These are phyloP conservation scores for Mariannaea sp. DNA, from an alignment of 2,329 filamentous ascomycete genomes.

Conservation along the genomic window DNA sequence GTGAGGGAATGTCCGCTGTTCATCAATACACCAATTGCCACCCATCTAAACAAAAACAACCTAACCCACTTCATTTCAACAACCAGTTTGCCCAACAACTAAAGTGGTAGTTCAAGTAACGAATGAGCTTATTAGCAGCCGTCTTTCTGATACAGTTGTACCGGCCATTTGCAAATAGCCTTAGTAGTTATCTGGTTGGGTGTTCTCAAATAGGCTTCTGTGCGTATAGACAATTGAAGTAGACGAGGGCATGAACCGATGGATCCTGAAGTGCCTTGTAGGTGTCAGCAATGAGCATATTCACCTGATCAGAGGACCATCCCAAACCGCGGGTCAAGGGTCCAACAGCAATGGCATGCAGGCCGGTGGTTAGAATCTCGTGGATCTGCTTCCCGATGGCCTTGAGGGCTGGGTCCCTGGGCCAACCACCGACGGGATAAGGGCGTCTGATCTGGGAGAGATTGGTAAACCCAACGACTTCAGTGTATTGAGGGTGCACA, in stretches of 20 bases:
- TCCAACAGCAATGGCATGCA: conserved; percentile 38
- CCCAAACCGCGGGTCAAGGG: conserved; percentile 39
- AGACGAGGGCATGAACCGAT: conserved; percentile 4
- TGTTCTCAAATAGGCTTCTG: conserved; percentile 4
- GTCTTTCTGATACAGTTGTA: background rate
- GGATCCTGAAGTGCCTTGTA: conserved; percentile 37
- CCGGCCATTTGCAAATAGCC: background rate
- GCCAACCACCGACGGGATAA: conserved; percentile 1
- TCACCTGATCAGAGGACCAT: conserved; percentile 39
- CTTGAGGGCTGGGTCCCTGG: background rate
- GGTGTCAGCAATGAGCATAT: conserved; percentile 38
- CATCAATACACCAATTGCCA: no score
- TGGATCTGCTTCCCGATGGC: conserved; percentile 20
- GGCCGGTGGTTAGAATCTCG: conserved; percentile 31
- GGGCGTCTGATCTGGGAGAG: background rate
- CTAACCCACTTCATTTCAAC: no score
- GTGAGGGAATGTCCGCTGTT: no score
- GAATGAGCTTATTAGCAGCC: background rate
- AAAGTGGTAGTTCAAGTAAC: background rate
- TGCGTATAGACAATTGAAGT: conserved; percentile 2
- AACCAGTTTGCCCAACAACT: no score
- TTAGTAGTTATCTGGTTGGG: background rate
- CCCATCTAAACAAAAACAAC: no score
- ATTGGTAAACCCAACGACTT: background rate
- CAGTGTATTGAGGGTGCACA: background rate